Evolutionary conservation across 1,284 basidiomycete genomes (phyloP).

Genomic region (Ustilago trichophora): DNA sequence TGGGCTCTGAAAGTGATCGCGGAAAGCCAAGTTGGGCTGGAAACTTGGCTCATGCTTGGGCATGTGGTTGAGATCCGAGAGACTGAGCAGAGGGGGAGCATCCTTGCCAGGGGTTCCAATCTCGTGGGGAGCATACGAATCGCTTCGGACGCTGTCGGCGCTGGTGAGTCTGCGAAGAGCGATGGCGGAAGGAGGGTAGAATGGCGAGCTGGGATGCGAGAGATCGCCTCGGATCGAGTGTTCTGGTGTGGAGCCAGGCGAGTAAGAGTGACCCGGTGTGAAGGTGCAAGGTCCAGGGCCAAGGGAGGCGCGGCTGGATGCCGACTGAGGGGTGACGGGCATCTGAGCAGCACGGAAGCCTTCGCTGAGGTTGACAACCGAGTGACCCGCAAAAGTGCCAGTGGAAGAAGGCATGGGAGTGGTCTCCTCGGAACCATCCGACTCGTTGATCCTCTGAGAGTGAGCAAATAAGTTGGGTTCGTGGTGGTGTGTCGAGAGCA

Average conservation of each 20-base stretch:
- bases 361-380: slow-evolving; percentile 34
- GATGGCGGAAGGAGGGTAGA: slow-evolving; percentile 25
- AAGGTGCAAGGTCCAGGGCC: slow-evolving; percentile 28
- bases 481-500: slow-evolving; percentile 28
- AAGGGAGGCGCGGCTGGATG: slow-evolving; percentile 23
- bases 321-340: slow-evolving; percentile 31
- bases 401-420: slow-evolving; percentile 51
- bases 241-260: slow-evolving; percentile 43
- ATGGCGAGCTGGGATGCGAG: slow-evolving; percentile 36
- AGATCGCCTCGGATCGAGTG: slow-evolving; percentile 31
- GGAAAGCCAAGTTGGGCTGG: slow-evolving; percentile 42
- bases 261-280: slow-evolving; percentile 47
- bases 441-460: slow-evolving; percentile 23
- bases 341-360: slow-evolving; percentile 34
- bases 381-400: slow-evolving; percentile 42
- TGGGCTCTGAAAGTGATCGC: slow-evolving; percentile 35
- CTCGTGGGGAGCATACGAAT: slow-evolving; percentile 28
- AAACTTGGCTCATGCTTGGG: slow-evolving; percentile 37
- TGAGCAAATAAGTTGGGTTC: slow-evolving; percentile 6
- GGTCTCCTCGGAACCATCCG: slow-evolving; percentile 44
- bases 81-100: slow-evolving; percentile 29
- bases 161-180: slow-evolving; percentile 32
- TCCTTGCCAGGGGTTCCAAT: slow-evolving; percentile 17
- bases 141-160: slow-evolving; percentile 19
- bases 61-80: slow-evolving; percentile 18